Evolutionary conservation across 495 filamentous ascomycete species (phyloP).

Genomic region (Haplographium delicatum): DNA sequence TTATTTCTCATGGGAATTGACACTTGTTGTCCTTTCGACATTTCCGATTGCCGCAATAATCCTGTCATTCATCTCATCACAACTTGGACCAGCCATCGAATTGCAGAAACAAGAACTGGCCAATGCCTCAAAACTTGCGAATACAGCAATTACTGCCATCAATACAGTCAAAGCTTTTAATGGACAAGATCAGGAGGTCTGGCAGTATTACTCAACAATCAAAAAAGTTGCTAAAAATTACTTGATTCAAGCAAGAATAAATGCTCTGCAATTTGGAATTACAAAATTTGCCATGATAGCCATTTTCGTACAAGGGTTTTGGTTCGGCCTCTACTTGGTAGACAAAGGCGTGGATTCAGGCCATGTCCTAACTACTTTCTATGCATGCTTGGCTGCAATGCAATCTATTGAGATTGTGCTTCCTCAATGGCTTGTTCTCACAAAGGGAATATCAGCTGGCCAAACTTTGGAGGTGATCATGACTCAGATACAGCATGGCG

Average conservation of each 20-base stretch:
- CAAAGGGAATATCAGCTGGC: constrained; percentile 75
- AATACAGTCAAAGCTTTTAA: constrained; percentile 88
- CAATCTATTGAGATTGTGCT: constrained; percentile 68
- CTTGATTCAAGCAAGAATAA: constrained; percentile 58
- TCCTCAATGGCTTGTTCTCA: constrained; percentile 67
- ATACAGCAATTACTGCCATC: constrained; percentile 64
- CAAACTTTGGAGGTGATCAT: constrained; percentile 49
- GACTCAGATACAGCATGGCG: constrained; percentile 17
- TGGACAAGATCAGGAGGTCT: constrained; percentile 62
- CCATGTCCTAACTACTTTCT: constrained; percentile 78
- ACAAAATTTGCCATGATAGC: constrained; percentile 67
- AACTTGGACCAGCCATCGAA: constrained; percentile 60
- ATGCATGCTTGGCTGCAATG: constrained; percentile 69
- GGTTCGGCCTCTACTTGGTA: constrained; percentile 72
- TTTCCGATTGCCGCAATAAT: constrained; percentile 62
- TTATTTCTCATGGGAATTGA: constrained; percentile 77
- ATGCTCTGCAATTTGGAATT: constrained; percentile 65
- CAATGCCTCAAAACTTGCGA: constrained; percentile 65
- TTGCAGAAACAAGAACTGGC: constrained; percentile 64
- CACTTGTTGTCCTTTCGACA: constrained; percentile 71
- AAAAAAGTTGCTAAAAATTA: constrained; percentile 58
- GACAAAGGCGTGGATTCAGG: constrained; percentile 50
- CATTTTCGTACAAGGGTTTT: constrained; percentile 91
- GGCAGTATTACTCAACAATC: constrained; percentile 57
- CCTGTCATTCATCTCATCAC: constrained; percentile 47